Base-by-base conservation (phyloP, 192 early-diverging fungal species). In the Dissophora globulifera region DNA sequence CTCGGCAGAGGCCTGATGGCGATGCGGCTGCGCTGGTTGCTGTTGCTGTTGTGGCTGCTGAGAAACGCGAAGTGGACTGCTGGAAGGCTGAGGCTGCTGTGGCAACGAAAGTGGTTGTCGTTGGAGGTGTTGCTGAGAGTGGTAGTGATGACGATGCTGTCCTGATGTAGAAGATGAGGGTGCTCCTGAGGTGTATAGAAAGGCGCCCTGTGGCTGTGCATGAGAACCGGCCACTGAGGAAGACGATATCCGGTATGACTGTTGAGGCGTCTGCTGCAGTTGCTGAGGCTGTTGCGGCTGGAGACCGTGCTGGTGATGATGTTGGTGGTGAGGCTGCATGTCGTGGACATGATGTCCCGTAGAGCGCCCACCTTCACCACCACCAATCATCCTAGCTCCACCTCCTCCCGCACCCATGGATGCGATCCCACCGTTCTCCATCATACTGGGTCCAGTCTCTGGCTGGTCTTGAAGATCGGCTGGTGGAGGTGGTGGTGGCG, bases 401-500 rank as follows among this genome's bases (percentile, higher is more conserved):
- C 35, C 47, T 43, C 63, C 41, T 20, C 67, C 78, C 22, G 78
- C 19, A 6, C 56, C 57, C 19, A 65, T 46, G 2, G 78, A 72
- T 20, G 78, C 27, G 17, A 67, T 57, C 1, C 68, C 43, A n/a
- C 62, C 68, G 31, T 61, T 61, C 38, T 79, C 57, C 59, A 66
- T 66, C 33, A 72, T 13, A 41, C 40, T 70, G 19, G 58, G 47
- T n/a, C 20, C 26, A 9, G 51, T 41, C 11, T 59, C 62, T 11
- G 57, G 57, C 46, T 67, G 78, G 26, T 67, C 69, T 27, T 71
- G 69, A 38, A 72, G 78, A 58, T 72, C 78, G 19, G 60, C 64
- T 33, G 59, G 69, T 15, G 67, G 58, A 17, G 62, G 63, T 33
- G 64, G 63, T 50, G 68, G 78, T 51, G 63, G 78, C 38, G 59